Percentiles rank a stretch among this genome's conserved stretches.
These are phyloP conservation scores for Phaffomyces opuntiae DNA, from an alignment of 805 yeast genomes.

Conservation along the genomic window DNA sequence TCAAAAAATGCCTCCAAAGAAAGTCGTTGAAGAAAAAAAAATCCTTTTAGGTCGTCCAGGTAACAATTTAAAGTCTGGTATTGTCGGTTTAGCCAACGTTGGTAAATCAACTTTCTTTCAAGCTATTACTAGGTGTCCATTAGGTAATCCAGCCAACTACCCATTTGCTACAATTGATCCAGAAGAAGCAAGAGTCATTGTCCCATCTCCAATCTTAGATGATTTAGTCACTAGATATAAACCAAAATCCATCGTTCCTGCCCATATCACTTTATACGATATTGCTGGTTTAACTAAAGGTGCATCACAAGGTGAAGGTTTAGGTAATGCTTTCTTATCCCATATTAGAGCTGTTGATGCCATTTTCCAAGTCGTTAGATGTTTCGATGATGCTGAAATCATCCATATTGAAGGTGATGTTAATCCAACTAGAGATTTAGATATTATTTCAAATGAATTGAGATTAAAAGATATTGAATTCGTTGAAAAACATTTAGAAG, in stretches of 20 bases:
- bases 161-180: constrained; percentile 99
- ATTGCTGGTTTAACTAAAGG: constrained; percentile 98
- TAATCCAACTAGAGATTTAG: constrained; percentile 90
- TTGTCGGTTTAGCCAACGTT: constrained; percentile 90
- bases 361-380: constrained; percentile 93
- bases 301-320: constrained; percentile 94
- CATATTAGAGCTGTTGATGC: constrained; percentile 98
- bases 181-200: constrained; percentile 93
- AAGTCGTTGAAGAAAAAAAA: constrained; percentile 65
- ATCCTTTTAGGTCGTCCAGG: constrained; percentile 81
- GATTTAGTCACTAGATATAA: constrained; percentile 64
- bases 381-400: constrained; percentile 96
- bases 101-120: constrained; percentile 98
- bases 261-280: constrained; percentile 87
- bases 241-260: constrained; percentile 86
- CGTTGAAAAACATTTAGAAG: constrained; percentile 75
- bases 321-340: constrained; percentile 95
- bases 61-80: constrained; percentile 71
- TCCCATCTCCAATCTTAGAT: constrained; percentile 86
- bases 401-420: constrained; percentile 97
- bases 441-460: constrained; percentile 84
- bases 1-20: constrained; percentile 53
- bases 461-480: constrained; percentile 96
- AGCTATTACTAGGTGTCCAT: constrained; percentile 85
- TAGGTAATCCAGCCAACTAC: constrained; percentile 96